Percentiles rank a stretch among this genome's conserved stretches.
Evolutionary conservation across 2,329 filamentous ascomycete genomes (phyloP).

Genomic region (Hypoxylon sp.): DNA sequence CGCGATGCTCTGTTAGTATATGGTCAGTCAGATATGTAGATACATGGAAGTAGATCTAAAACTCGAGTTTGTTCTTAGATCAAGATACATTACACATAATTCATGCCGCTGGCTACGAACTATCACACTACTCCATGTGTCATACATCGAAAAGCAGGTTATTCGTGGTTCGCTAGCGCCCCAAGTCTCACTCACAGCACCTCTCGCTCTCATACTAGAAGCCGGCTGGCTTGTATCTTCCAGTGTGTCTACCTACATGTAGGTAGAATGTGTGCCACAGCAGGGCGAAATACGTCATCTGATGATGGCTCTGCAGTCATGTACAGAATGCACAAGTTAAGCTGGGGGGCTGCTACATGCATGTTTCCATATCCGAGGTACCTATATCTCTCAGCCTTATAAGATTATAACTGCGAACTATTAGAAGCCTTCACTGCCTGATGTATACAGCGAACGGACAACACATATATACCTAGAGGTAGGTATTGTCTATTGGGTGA

Average conservation of each 20-base stretch:
- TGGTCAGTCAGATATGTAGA: too few relatives aligned
- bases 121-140: neutral
- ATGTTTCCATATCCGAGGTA: neutral
- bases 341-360: neutral
- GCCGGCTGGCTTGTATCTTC: constrained; percentile 2
- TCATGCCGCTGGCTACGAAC: too few relatives aligned
- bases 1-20: too few relatives aligned
- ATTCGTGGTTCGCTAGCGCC: too few relatives aligned
- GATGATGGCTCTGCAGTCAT: constrained; percentile 10
- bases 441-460: neutral
- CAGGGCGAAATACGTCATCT: constrained; percentile 24
- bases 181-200: neutral
- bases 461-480: neutral
- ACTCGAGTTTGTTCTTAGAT: neutral
- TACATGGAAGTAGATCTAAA: neutral
- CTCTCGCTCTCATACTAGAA: neutral
- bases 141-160: constrained; percentile 10
- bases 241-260: too few relatives aligned
- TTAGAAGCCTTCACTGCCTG: neutral
- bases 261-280: too few relatives aligned
- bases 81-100: neutral
- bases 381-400: neutral
- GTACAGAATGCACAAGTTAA: too few relatives aligned
- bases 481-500: neutral
- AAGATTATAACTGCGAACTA: neutral